phyloP scores from a whole-genome alignment of 2,329 filamentous ascomycete genomes.

The Epichloe uncinata region DNA sequence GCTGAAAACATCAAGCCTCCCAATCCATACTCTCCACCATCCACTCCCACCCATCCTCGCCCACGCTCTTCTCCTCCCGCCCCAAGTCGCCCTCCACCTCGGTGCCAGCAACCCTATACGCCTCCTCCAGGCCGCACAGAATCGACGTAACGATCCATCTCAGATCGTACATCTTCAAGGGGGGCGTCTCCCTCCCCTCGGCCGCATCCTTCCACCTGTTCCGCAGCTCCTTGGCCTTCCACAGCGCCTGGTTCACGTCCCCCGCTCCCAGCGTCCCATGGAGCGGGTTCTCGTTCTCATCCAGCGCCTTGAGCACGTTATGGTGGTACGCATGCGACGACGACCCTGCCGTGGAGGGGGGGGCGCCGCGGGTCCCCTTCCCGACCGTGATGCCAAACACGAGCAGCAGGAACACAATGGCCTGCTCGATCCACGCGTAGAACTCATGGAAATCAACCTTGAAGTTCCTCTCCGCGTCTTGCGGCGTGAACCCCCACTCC shows the following conservation, averaged over 20 bases:
- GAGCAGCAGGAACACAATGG: slow-evolving; percentile 51
- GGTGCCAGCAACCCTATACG: slow-evolving; percentile 35
- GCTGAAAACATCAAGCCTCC: slow-evolving; percentile 14
- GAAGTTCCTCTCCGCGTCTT: slow-evolving; percentile 53
- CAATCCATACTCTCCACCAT: slow-evolving; percentile 28
- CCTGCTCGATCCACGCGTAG: slow-evolving; percentile 59
- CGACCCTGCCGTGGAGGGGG: background rate
- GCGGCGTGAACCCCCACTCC: slow-evolving; percentile 19
- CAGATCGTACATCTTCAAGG: slow-evolving; percentile 47
- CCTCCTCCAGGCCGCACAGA: slow-evolving; percentile 44
- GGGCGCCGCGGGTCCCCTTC: background rate
- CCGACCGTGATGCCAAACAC: slow-evolving; percentile 46
- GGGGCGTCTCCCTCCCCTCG: slow-evolving; percentile 24
- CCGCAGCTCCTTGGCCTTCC: slow-evolving; percentile 53
- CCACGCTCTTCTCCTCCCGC: slow-evolving; percentile 19
- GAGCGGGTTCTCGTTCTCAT: slow-evolving; percentile 43
- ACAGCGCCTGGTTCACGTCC: slow-evolving; percentile 43
- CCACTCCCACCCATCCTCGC: slow-evolving; percentile 23
- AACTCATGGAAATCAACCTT: slow-evolving; percentile 70
- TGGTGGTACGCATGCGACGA: slow-evolving; percentile 50
- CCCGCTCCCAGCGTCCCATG: slow-evolving; percentile 37
- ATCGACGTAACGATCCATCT: slow-evolving; percentile 44
- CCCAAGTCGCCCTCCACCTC: slow-evolving; percentile 31
- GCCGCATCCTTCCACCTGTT: slow-evolving; percentile 62
- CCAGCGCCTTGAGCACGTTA: slow-evolving; percentile 51